These are phyloP conservation scores for Apiospora hydei DNA, from an alignment of 2,329 filamentous ascomycete species.

Conservation along the genomic window DNA sequence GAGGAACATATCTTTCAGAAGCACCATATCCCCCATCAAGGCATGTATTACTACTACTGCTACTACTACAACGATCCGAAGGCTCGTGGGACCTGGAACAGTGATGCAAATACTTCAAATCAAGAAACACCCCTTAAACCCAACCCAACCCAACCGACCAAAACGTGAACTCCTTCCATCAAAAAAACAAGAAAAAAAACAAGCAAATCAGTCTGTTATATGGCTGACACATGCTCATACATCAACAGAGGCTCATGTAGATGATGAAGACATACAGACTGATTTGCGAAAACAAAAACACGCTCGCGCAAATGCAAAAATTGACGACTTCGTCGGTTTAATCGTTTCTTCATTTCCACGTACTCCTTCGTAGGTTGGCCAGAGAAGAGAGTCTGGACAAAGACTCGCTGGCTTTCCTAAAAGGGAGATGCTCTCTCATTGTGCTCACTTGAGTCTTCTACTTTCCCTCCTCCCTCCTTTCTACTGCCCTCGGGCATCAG, in stretches of 20 bases:
- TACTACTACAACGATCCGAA: conserved; percentile 5
- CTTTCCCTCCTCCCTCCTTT: neutral
- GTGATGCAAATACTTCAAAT: conserved; percentile 1
- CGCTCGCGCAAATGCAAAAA: neutral
- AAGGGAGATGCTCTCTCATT: neutral
- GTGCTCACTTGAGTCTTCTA: neutral
- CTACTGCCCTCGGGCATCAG: too few relatives aligned
- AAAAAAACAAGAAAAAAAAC: too few relatives aligned
- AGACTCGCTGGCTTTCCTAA: neutral
- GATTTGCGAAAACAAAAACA: neutral
- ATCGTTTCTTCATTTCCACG: conserved; percentile 8
- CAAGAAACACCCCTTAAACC: neutral
- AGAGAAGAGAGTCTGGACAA: neutral
- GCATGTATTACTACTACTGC: neutral
- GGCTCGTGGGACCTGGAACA: neutral
- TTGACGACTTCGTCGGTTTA: conserved; percentile 6
- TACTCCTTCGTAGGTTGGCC: neutral
- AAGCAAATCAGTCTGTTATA: neutral
- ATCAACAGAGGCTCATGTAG: neutral
- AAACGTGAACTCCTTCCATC: neutral
- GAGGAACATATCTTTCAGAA: neutral
- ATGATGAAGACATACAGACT: conserved; percentile 5
- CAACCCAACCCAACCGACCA: neutral
- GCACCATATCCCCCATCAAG: neutral
- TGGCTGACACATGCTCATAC: neutral